Conservation (phyloP, 176 grass and related monocot species). For the Thinopyrum elongatum region DNA sequence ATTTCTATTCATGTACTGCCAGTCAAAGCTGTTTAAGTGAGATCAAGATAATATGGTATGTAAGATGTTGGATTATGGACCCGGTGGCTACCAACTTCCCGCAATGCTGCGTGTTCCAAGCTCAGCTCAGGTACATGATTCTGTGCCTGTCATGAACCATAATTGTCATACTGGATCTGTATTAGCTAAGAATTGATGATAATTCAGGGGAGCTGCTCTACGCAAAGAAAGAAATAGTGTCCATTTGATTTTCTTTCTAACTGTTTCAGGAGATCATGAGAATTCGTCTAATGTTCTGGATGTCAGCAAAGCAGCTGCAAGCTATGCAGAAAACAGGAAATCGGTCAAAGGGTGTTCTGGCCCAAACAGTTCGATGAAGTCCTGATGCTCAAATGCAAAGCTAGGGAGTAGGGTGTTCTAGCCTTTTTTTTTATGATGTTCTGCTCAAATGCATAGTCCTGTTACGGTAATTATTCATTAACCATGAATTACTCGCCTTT, state of each 20-base stretch:
- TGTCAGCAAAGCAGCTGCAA: background rate
- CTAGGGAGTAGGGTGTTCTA: background rate
- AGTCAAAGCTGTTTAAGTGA: slow-evolving; percentile 5
- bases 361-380: too few relatives aligned
- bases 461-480: slow-evolving; percentile 56
- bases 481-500: background rate
- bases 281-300: slow-evolving; percentile 19
- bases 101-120: slow-evolving; percentile 48
- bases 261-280: slow-evolving; percentile 51
- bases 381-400: too few relatives aligned
- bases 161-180: background rate
- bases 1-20: background rate
- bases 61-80: slow-evolving; percentile 49
- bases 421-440: slow-evolving; percentile 50
- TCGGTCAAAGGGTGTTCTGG: too few relatives aligned
- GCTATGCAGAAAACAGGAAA: too few relatives aligned
- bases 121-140: slow-evolving; percentile 52
- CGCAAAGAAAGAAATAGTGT: slow-evolving; percentile 50
- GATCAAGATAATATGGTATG: slow-evolving; percentile 54
- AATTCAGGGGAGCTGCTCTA: slow-evolving; percentile 55
- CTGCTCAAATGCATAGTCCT: slow-evolving; percentile 65
- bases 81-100: slow-evolving; percentile 40
- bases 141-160: background rate
- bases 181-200: background rate
- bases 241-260: slow-evolving; percentile 57